Conservation (phyloP, 495 filamentous ascomycete genomes). For the Hypoxylon fuscum region DNA sequence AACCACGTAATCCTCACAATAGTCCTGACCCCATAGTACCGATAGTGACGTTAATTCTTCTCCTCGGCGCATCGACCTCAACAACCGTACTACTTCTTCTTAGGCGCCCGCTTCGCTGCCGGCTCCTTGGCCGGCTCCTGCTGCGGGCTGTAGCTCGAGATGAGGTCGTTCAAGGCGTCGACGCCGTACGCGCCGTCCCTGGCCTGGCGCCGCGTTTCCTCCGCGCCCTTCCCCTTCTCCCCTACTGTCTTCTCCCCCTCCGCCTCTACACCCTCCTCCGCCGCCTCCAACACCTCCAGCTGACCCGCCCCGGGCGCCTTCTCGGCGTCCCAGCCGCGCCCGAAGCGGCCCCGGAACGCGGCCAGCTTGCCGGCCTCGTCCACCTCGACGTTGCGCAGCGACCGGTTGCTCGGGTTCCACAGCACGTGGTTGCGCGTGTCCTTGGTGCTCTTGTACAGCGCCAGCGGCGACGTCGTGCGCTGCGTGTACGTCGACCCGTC, state of each 20-base stretch:
- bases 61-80: too few species aligned
- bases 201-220: background rate
- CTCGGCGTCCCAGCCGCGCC: conserved; percentile 79
- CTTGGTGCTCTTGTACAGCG: conserved; percentile 78
- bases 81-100: too few species aligned
- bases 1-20: background rate
- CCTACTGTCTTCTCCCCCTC: conserved; percentile 28
- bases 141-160: conserved; percentile 66
- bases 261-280: conserved; percentile 34
- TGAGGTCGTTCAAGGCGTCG: conserved; percentile 75
- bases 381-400: conserved; percentile 85
- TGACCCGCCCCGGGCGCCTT: conserved; percentile 34
- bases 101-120: background rate
- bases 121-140: conserved; percentile 32
- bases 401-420: conserved; percentile 86
- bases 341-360: conserved; percentile 85
- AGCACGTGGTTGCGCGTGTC: conserved; percentile 87
- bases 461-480: conserved; percentile 85
- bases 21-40: background rate
- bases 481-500: conserved; percentile 88
- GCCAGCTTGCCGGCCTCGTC: conserved; percentile 93
- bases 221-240: conserved; percentile 4
- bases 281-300: background rate
- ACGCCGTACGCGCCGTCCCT: conserved; percentile 6
- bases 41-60: too few species aligned